Evolutionary conservation across 2,329 filamentous ascomycete species (phyloP), one percentile per base, ranked within the genome.

Genomic region (Colletotrichum scovillei): DNA sequence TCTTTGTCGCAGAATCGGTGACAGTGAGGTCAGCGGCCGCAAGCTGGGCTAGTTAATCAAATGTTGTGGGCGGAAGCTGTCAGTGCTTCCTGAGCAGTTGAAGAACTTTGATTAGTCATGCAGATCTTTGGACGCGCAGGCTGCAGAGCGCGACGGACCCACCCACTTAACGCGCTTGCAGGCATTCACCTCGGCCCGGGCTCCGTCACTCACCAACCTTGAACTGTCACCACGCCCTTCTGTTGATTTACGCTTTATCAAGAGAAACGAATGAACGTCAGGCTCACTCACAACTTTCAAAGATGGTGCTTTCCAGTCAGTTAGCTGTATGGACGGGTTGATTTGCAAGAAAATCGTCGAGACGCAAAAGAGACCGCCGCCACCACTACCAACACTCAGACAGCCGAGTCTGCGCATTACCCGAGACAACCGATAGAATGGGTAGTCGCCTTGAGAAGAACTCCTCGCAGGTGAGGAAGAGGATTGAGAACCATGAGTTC

Each of bases 401-500:
- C 14, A 64, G 46, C 30, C 62, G 46, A 38, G 42, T 64, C n/a
- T n/a, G 19, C 30, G 32, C 8, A 12, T 6, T 12, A 55, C 35
- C 62, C 62, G 30, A 28, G 53, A 28, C 14, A 30, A 38, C 14
- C 49, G 35, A 55, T 75, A 83, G 75, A 26, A 92, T 92, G 91
- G 88, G 89, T 12, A 90, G 86, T 75, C 86, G 88, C 9, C 82
- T 92, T 16, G 90, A 92, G 5, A 91, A 90, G 79, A 91, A 92
- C 77, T 92, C 91, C n/a, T 86, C 88, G 35, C 85, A 85, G 42
- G 86, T 91, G 81, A 88, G 89, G 77, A 92, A 92, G 79, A 86
- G 88, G 76, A 91, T 92, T 74, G 88, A 91, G 67, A 79, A 79
- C 19, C 91, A 98, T 82, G 89, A 87, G 2, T 98, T 98, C 81